Evolutionary conservation across 768 basidiomycete genomes (phyloP).

Genomic region (Lentinus brumalis): DNA sequence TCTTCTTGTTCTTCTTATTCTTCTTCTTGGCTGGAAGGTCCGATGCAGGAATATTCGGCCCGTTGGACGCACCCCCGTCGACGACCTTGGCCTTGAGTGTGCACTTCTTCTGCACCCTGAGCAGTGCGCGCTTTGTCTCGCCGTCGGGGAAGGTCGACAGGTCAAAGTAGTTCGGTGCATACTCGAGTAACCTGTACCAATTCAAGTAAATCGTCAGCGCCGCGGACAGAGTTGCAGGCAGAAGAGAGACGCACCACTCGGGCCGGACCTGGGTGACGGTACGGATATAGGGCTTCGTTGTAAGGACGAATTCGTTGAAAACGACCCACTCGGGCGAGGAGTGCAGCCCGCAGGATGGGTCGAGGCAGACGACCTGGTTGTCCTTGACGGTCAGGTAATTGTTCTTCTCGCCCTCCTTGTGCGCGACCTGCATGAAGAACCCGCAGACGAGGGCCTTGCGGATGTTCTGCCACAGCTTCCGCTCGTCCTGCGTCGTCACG

Average conservation of each 20-base stretch:
- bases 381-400: slow-evolving; percentile 90
- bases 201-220: not conserved
- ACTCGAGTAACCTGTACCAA: slow-evolving; percentile 59
- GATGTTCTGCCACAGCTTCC: slow-evolving; percentile 63
- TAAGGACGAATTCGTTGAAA: slow-evolving; percentile 94
- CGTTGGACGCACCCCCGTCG: slow-evolving; percentile 7
- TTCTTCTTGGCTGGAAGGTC: not conserved
- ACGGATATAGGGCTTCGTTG: slow-evolving; percentile 85
- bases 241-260: slow-evolving; percentile 65
- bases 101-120: slow-evolving; percentile 23
- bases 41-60: slow-evolving; percentile 7
- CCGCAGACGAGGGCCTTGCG: slow-evolving; percentile 86
- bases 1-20: not conserved
- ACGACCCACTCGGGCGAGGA: slow-evolving; percentile 90
- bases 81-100: slow-evolving; percentile 20
- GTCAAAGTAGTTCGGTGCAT: slow-evolving; percentile 24
- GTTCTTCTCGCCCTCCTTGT: slow-evolving; percentile 86
- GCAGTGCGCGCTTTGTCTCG: slow-evolving; percentile 29
- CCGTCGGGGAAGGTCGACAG: slow-evolving; percentile 21
- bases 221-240: not conserved
- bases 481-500: slow-evolving; percentile 61
- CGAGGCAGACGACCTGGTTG: slow-evolving; percentile 69
- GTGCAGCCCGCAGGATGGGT: slow-evolving; percentile 88
- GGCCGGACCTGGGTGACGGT: slow-evolving; percentile 85
- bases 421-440: slow-evolving; percentile 98